phyloP scores from a whole-genome alignment of 1,139 yeast species.

The Blastobotrys buckinghamii region DNA sequence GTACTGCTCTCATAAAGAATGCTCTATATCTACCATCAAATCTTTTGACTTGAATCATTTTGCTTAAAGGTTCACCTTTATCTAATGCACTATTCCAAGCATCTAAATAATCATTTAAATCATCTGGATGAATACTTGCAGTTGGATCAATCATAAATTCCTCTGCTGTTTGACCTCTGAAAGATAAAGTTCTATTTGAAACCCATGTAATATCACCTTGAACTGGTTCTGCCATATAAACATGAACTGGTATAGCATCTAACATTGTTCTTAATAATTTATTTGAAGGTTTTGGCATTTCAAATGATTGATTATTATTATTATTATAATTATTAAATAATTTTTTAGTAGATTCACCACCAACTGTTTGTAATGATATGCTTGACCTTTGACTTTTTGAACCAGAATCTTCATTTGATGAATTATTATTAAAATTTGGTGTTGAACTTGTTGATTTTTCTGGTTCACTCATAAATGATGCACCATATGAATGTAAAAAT shows the following conservation, averaged over 20 bases:
- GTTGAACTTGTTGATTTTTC: conserved; percentile 10
- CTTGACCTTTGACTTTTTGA: neutral
- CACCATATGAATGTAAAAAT: conserved; percentile 21
- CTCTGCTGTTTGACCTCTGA: conserved; percentile 31
- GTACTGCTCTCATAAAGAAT: conserved; percentile 32
- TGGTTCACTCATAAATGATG: conserved; percentile 20
- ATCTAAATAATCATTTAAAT: conserved; percentile 22
- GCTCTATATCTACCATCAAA: conserved; percentile 33
- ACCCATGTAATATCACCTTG: conserved; percentile 33
- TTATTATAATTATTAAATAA: neutral
- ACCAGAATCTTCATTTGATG: neutral
- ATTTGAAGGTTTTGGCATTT: conserved; percentile 23
- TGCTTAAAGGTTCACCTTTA: conserved; percentile 30
- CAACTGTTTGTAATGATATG: neutral
- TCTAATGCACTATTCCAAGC: conserved; percentile 29
- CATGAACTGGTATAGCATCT: conserved; percentile 35
- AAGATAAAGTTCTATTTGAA: conserved; percentile 32
- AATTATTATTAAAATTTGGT: neutral
- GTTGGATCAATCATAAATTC: conserved; percentile 26
- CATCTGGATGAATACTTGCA: conserved; percentile 30
- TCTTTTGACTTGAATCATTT: conserved; percentile 30
- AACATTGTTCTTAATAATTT: conserved; percentile 29
- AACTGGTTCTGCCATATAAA: conserved; percentile 31
- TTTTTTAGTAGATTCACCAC: neutral
- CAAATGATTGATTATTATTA: no score